Conservation (phyloP, 2,329 filamentous ascomycete genomes). For the Furcasterigmium furcatum region DNA sequence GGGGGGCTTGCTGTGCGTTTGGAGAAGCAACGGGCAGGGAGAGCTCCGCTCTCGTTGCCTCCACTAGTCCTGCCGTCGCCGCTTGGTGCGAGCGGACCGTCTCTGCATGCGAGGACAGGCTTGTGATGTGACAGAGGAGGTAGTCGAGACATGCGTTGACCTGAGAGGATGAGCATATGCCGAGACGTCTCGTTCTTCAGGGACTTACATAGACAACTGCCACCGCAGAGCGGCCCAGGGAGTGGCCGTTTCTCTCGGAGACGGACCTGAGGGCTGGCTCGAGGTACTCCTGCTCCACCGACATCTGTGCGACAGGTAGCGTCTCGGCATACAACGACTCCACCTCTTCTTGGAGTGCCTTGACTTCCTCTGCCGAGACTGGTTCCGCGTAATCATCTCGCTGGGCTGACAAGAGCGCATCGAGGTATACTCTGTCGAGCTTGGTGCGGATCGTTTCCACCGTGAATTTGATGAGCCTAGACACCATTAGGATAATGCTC, state of each 20-base stretch:
- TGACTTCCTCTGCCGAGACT: slow-evolving; percentile 36
- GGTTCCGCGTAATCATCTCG: slow-evolving; percentile 10
- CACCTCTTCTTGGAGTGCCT: slow-evolving; percentile 58
- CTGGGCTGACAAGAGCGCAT: slow-evolving; percentile 31
- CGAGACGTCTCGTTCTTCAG: not conserved
- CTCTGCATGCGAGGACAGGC: slow-evolving; percentile 37
- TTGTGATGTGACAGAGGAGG: slow-evolving; percentile 42
- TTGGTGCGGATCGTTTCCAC: slow-evolving; percentile 52
- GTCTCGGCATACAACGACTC: slow-evolving; percentile 70
- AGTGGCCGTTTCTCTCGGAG: slow-evolving; percentile 38
- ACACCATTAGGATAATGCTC: not conserved
- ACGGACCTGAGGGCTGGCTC: slow-evolving; percentile 53
- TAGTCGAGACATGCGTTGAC: slow-evolving; percentile 50
- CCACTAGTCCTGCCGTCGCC: slow-evolving; percentile 32
- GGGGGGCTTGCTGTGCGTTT: slow-evolving; percentile 15
- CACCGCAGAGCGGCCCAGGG: slow-evolving; percentile 38
- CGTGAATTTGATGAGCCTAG: slow-evolving; percentile 53
- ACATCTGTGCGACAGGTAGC: slow-evolving; percentile 67
- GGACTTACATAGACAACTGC: slow-evolving; percentile 48
- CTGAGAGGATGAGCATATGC: slow-evolving; percentile 28
- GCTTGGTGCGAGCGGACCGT: slow-evolving; percentile 42
- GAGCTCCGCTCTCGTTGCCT: slow-evolving; percentile 41
- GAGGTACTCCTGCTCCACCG: slow-evolving; percentile 64
- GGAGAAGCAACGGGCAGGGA: slow-evolving; percentile 17
- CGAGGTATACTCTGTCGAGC: slow-evolving; percentile 54